Conservation (phyloP, 768 basidiomycete genomes). For the Tulasnella sp. region DNA sequence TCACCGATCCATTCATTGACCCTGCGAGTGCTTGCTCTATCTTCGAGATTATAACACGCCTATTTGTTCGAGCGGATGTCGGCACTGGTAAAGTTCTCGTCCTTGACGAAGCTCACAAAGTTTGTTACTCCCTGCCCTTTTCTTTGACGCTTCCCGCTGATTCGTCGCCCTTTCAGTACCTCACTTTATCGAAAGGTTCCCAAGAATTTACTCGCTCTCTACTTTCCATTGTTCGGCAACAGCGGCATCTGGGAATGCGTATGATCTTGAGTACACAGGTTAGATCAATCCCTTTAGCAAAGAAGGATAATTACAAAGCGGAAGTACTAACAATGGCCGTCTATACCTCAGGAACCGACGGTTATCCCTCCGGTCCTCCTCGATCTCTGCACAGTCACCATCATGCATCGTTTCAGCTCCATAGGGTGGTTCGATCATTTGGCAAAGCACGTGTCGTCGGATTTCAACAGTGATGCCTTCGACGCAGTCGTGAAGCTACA, state of each 20-base stretch:
- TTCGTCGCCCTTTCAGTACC: background rate
- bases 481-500: slow-evolving; percentile 54
- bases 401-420: background rate
- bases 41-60: slow-evolving; percentile 56
- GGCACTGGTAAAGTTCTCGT: slow-evolving; percentile 9
- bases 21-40: slow-evolving; percentile 53
- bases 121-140: slow-evolving; percentile 20
- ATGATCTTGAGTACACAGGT: slow-evolving; percentile 15
- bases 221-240: slow-evolving; percentile 12
- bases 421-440: slow-evolving; percentile 30
- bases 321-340: background rate
- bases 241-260: slow-evolving; percentile 12
- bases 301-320: too few relatives aligned
- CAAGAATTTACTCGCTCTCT: slow-evolving; percentile 25
- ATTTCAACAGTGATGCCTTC: slow-evolving; percentile 50
- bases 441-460: slow-evolving; percentile 31
- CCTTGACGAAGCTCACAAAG: slow-evolving; percentile 29
- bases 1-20: slow-evolving; percentile 61
- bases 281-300: background rate
- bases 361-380: slow-evolving; percentile 6
- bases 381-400: slow-evolving; percentile 11
- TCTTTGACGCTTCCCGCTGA: background rate
- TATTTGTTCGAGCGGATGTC: slow-evolving; percentile 37
- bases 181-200: slow-evolving; percentile 16
- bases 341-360: slow-evolving; percentile 4